These are phyloP conservation scores for Rhynchosporium agropyri DNA, from an alignment of 2,329 filamentous ascomycete genomes.

Conservation along the genomic window DNA sequence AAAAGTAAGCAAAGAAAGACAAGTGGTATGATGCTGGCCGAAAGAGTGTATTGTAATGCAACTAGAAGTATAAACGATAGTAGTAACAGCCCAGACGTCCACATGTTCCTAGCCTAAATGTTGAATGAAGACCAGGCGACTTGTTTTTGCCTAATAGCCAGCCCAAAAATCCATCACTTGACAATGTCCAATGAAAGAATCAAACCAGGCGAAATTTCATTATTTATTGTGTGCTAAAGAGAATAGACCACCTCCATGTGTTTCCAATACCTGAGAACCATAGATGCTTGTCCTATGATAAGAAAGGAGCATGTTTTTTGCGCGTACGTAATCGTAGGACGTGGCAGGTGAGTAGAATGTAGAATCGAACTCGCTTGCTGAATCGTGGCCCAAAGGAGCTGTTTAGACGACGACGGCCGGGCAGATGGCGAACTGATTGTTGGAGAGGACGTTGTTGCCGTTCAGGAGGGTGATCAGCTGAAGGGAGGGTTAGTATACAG, in stretches of 20 bases:
- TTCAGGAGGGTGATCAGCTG: constrained; percentile 16
- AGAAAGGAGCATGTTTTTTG: background rate
- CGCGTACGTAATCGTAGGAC: background rate
- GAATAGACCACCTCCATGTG: too few species aligned
- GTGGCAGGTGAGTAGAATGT: background rate
- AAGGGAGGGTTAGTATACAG: background rate
- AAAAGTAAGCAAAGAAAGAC: background rate
- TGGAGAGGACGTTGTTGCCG: constrained; percentile 18
- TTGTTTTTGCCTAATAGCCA: background rate
- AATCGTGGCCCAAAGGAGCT: background rate
- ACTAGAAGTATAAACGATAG: constrained; percentile 12
- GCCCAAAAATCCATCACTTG: background rate
- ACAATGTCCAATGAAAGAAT: background rate
- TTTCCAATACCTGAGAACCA: background rate
- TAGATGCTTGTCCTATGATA: background rate
- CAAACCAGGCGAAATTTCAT: background rate
- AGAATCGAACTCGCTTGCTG: background rate
- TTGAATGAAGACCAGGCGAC: constrained; percentile 2
- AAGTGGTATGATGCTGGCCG: background rate
- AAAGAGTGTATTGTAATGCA: constrained; percentile 4
- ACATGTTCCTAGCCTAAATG: constrained; percentile 7
- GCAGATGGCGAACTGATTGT: constrained; percentile 23
- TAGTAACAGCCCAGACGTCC: background rate
- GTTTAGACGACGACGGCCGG: constrained; percentile 19
- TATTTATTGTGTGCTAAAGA: too few species aligned